These are phyloP conservation scores for Chionographis japonica DNA, from an alignment of 106 monocot species.

Conservation along the genomic window DNA sequence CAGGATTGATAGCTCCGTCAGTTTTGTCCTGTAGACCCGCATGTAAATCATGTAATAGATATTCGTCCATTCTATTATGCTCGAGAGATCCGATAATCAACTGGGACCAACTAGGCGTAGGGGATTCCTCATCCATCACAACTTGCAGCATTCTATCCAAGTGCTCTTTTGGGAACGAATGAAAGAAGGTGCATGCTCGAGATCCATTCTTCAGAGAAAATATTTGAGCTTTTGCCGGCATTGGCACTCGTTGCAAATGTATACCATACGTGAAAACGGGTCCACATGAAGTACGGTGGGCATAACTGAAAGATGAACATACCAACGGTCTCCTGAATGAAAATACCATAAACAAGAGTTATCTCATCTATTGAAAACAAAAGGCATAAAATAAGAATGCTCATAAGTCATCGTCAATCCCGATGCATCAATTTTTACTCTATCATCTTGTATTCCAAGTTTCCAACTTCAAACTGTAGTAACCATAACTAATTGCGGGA, in stretches of 20 bases:
- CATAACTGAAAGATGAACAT: constrained; percentile 13
- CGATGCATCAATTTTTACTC: no score
- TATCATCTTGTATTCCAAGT: no score
- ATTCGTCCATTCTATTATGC: constrained; percentile 1
- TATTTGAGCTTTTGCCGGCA: constrained; percentile 4
- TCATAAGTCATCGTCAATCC: not conserved
- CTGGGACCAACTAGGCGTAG: not conserved
- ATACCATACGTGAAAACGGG: constrained; percentile 4
- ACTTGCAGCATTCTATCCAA: constrained; percentile 7
- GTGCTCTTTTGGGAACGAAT: constrained; percentile 9
- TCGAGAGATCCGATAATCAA: constrained; percentile 3
- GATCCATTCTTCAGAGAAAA: constrained; percentile 7
- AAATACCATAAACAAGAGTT: not conserved
- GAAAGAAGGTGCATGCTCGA: constrained; percentile 5
- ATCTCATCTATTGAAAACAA: no score
- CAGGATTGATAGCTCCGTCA: not conserved
- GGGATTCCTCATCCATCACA: constrained; percentile 3
- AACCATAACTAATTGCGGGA: no score
- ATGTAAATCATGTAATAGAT: constrained; percentile 6
- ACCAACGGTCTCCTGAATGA: not conserved
- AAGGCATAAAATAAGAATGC: not conserved
- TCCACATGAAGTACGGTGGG: not conserved
- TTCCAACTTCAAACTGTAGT: no score
- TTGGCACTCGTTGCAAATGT: constrained; percentile 7
- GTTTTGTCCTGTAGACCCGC: not conserved